Base-by-base conservation (phyloP, 176 grass and related monocot genomes). In the Paspalum notatum region DNA sequence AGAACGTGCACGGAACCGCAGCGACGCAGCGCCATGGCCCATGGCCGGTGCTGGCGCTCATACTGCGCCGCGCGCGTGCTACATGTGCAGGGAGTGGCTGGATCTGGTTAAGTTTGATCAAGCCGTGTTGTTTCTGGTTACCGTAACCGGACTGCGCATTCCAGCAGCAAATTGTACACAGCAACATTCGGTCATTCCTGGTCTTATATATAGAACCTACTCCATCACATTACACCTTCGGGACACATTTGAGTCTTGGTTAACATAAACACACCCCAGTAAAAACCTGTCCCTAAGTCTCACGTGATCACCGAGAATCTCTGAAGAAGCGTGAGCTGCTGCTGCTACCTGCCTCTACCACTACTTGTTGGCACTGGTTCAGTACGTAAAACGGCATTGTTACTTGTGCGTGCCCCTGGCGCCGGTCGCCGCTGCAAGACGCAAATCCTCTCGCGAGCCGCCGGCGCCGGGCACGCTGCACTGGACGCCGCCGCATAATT, bases 1-100 rank as follows among this genome's bases (percentile, higher is more conserved):
- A 6, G 27, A 52, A 75, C 68, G 80, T 50, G 25, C 74, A 83
- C 67, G 58, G 66, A 47, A 72, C 85, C 12, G 63, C 72, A 10
- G 17, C 2, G 25, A 7, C 13, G 12, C 11, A 1, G 38, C 39
- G 32, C 32, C 32, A 32, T 32, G 32, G 2, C 32, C 52, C 50
- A 20, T 54, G 24, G 8, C 52, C 22, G 27, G 13, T 13, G 21
- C 14, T 8, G 0, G 15, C 39, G 3, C 7, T 6, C 71, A 7
- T 48, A 32, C 55, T 32, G 32, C 32, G 32, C 32, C 32, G 32
- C 32, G 32, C 32, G 32, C 85, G 72, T 44, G 62, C 7, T 62
- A 26, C 79, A 63, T 7, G 53, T 40, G 71, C 18, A 18, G 32
- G 32, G 32, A 32, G 32, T 32, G 32, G 32, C n/a, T n/a, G n/a